Evolutionary conservation across 2,329 filamentous ascomycete species (phyloP), one percentile per base, ranked within the genome.

Genomic region (Penicillium crustosum): DNA sequence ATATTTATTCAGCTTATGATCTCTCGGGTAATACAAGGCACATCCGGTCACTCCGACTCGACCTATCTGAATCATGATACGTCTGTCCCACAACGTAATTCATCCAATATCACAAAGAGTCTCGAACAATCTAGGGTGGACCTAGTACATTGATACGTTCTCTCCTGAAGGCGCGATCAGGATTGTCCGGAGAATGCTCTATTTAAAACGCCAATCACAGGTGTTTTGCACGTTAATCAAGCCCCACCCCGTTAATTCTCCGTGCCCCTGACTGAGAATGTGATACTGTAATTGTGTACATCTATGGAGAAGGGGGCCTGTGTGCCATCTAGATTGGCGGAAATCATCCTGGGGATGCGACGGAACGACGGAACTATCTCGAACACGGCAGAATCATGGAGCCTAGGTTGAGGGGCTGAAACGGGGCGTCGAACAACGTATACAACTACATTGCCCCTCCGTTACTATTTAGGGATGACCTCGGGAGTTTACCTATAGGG

Each of bases 51-150:
- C 9, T 53, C 21, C 50, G 15, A 25, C 10, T 53, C 12, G 50
- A 53, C 33, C 21, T 35, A 36, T 53, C 29, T 23, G 8, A 53
- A 35, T 33, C 15, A 51, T 23, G 7, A n/a, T 21, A 31, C 39
- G 2, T 52, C 25, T 29, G 33, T 56, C 43, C 19, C 43, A 49
- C 35, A 39, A 39, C 49, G 15, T 15, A 39, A 23, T 31, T 53
- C 21, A 41, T 41, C 8, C 33, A 6, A 29, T 5, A 50, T 47
- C 17, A 31, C n/a, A 29, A 17, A 10, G 21, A 50, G 53, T 52
- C 53, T 56, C 53, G 53, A 56, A 50, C 48, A 38, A 25, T 38
- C 39, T 35, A 45, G 23, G 17, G 53, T 52, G 53, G 53, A 52
- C 36, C 48, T n/a, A 23, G 15, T 33, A 31, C 29, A n/a, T 13